phyloP scores from a whole-genome alignment of 352 stramenopile species.

The Globisporangium nodosum region DNA sequence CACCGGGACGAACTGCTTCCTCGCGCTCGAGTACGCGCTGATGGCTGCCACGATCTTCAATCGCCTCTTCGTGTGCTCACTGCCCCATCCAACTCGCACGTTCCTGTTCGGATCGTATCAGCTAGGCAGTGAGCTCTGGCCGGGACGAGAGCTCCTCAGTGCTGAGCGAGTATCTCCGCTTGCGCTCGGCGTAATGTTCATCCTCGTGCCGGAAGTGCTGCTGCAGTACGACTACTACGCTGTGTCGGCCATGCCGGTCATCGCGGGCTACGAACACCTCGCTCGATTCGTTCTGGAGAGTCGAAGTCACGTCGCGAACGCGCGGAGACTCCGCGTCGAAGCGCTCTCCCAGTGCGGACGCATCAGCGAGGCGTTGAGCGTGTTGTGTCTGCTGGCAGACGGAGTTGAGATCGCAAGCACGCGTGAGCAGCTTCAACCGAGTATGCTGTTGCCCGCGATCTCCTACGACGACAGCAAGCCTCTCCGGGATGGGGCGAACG shows the following conservation, averaged over 20 bases:
- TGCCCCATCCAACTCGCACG: conserved; percentile 49
- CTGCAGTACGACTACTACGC: conserved; percentile 50
- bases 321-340: conserved; percentile 37
- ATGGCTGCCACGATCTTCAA: conserved; percentile 58
- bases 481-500: conserved; percentile 30
- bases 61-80: conserved; percentile 48
- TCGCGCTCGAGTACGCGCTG: conserved; percentile 50
- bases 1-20: conserved; percentile 23
- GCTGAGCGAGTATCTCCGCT: conserved; percentile 33
- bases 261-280: conserved; percentile 49
- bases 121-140: conserved; percentile 51
- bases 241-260: conserved; percentile 44
- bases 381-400: conserved; percentile 26
- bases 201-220: conserved; percentile 41
- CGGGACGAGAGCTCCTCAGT: conserved; percentile 39
- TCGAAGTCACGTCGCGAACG: conserved; percentile 43
- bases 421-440: conserved; percentile 3
- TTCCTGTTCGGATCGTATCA: conserved; percentile 62
- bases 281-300: conserved; percentile 38
- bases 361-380: conserved; percentile 41
- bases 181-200: conserved; percentile 28
- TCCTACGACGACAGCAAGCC: conserved; percentile 32
- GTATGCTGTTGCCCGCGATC: conserved; percentile 10
- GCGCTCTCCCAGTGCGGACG: conserved; percentile 46
- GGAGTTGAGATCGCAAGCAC: conserved; percentile 7